Evolutionary conservation across 345 rosid species (phyloP), one percentile per base, ranked within the genome.

Genomic region (Citrus sp.): DNA sequence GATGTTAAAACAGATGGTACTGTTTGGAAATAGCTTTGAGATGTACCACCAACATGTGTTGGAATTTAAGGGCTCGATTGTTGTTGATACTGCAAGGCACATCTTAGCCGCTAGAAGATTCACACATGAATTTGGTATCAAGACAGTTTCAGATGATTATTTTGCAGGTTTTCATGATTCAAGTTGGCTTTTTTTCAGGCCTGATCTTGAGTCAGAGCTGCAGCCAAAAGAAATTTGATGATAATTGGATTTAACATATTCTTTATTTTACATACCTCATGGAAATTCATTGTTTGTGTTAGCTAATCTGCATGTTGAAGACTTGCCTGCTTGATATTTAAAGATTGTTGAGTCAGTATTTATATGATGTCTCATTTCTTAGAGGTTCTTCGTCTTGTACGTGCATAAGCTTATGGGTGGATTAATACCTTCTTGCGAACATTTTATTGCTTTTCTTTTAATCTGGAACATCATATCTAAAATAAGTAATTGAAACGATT

Each of bases 141-240:
- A 86, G 79, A 88, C 83, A 2, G 85, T 86, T 27, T 85, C 90
- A 9, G 92, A 92, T 72, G 97, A 91, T 76, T 94, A 72, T 87
- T 92, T 88, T 84, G 83, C 88, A 66, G 95, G 97, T 5, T 94
- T 96, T 70, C 97, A 91, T 83, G 97, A 91, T 82, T 89, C 94
- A 63, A 92, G 98, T 79, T 94, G 97, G 99, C 99, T 92, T 90
- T 92, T 96, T 82, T 94, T 91, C 87, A 85, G 84, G 67, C 80
- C 87, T 68, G 84, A 10, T 75, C 27, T 60, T 51, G 91, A 86
- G 67, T 72, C 83, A 6, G 85, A 87, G 49, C 85, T 88, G 80
- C 87, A 81, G 74, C 81, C 66, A 58, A 56, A 78, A 28, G 74
- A 58, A 40, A 32, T 49, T 51, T 67, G 79, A 84, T 64, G 59